Evolutionary conservation across 441 rosid species (phyloP).

Genomic region (Raphanus hybrid): DNA sequence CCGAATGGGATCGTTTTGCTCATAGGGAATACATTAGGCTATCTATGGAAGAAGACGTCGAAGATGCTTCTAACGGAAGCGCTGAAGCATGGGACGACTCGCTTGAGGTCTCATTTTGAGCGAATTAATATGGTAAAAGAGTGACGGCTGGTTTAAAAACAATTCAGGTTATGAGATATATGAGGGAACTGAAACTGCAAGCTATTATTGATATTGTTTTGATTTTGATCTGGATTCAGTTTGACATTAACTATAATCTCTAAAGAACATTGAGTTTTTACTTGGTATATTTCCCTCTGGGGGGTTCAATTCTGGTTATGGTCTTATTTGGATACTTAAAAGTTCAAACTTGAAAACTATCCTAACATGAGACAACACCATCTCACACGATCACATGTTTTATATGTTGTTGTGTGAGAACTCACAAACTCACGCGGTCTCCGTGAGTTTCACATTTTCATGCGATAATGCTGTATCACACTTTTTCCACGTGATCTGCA

Average conservation of each 20-base stretch:
- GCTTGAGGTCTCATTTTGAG: constrained; percentile 90
- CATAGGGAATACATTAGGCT: constrained; percentile 98
- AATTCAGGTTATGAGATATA: constrained; percentile 1
- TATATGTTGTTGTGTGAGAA: too few relatives aligned
- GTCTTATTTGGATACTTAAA: background rate
- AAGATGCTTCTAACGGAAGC: constrained; percentile 98
- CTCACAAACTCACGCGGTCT: too few relatives aligned
- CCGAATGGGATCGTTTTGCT: constrained; percentile 99
- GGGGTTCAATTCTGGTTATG: background rate
- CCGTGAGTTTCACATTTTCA: too few relatives aligned
- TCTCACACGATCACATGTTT: too few relatives aligned
- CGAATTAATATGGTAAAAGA: background rate
- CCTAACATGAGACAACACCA: too few relatives aligned
- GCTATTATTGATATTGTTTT: background rate
- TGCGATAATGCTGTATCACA: too few relatives aligned
- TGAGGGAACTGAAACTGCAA: background rate
- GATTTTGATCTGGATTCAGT: constrained; percentile 2
- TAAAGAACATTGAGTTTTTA: background rate
- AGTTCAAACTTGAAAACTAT: too few relatives aligned
- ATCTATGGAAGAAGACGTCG: constrained; percentile 98
- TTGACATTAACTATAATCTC: constrained; percentile 1
- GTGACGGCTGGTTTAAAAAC: background rate
- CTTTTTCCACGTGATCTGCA: too few relatives aligned
- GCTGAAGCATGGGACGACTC: constrained; percentile 99
- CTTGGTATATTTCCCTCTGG: background rate